Evolutionary conservation across 208 protist genomes (phyloP).

Genomic region (Trypanosoma conorhini): DNA sequence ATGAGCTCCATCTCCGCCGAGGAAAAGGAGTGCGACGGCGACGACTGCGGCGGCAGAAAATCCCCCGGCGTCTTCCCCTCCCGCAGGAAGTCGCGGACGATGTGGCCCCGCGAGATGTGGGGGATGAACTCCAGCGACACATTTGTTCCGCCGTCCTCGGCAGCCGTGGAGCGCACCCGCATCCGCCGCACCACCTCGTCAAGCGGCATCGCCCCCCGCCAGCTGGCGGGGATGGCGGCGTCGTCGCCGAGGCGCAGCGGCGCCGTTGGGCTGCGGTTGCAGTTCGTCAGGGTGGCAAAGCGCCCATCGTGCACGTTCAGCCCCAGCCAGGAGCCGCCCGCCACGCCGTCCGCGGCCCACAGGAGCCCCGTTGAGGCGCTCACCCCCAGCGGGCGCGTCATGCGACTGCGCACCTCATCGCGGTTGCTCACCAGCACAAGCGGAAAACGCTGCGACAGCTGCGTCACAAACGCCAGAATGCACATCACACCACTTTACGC

Average conservation of each 20-base stretch:
- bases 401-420: constrained; percentile 48
- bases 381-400: constrained; percentile 36
- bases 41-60: neutral
- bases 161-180: constrained; percentile 27
- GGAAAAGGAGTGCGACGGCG: neutral
- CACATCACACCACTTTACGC: constrained; percentile 35
- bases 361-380: constrained; percentile 37
- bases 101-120: constrained; percentile 39
- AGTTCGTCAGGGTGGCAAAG: constrained; percentile 65
- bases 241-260: constrained; percentile 24
- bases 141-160: constrained; percentile 19
- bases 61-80: constrained; percentile 26
- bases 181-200: constrained; percentile 36
- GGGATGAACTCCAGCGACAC: constrained; percentile 33
- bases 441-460: constrained; percentile 51
- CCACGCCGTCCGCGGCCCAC: constrained; percentile 48
- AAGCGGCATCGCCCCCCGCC: constrained; percentile 54
- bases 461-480: constrained; percentile 57
- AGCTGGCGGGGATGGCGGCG: neutral
- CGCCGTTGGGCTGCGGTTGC: constrained; percentile 37
- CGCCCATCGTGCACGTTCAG: constrained; percentile 47
- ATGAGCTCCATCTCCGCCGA: too few relatives aligned
- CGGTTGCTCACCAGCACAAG: constrained; percentile 65
- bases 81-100: constrained; percentile 46
- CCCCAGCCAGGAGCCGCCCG: constrained; percentile 74